Evolutionary conservation across 176 grass and related monocot genomes (phyloP).

Genomic region (Echinochloa phyllopogon): DNA sequence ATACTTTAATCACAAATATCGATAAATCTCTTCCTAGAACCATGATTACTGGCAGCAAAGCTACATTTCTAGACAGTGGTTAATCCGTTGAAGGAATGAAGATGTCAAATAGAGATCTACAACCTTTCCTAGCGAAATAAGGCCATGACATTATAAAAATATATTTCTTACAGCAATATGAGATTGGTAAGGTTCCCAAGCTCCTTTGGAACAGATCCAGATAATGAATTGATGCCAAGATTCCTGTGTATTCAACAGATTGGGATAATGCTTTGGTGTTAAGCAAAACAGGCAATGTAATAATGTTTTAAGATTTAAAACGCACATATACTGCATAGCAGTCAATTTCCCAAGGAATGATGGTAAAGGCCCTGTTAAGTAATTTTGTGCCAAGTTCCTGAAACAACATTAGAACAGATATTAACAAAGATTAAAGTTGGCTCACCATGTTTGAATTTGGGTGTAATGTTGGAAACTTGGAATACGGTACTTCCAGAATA

Average conservation of each 20-base stretch:
- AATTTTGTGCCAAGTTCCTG: constrained; percentile 67
- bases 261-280: neutral
- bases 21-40: neutral
- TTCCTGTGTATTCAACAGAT: constrained; percentile 29
- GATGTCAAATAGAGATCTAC: neutral
- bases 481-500: no score
- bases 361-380: constrained; percentile 75
- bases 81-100: neutral
- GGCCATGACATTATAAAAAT: neutral
- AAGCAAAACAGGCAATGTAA: neutral
- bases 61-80: neutral
- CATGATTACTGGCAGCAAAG: neutral
- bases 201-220: constrained; percentile 82
- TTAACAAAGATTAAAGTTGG: neutral
- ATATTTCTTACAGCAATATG: constrained; percentile 51
- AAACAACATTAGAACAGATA: constrained; percentile 35
- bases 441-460: neutral
- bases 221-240: constrained; percentile 77
- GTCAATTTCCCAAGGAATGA: constrained; percentile 69
- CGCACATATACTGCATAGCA: constrained; percentile 73
- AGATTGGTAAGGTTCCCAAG: constrained; percentile 74
- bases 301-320: neutral
- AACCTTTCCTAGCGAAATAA: neutral
- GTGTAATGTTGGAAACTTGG: no score
- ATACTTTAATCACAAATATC: neutral